These are phyloP conservation scores for Suillus decipiens DNA, from an alignment of 768 basidiomycete genomes.

Conservation along the genomic window DNA sequence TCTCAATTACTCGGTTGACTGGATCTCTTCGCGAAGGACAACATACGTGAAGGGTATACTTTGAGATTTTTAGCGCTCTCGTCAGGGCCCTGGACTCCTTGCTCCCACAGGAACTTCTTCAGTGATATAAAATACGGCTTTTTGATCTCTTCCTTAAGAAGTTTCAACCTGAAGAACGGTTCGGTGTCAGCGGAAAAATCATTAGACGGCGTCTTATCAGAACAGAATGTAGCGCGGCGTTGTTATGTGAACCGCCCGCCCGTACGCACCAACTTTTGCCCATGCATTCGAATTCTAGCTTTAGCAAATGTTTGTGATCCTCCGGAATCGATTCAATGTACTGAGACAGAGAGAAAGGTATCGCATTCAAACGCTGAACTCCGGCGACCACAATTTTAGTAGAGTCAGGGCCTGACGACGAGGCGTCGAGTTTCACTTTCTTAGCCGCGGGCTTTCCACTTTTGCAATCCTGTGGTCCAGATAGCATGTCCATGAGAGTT, in stretches of 20 bases:
- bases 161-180: conserved; percentile 56
- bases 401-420: conserved; percentile 23
- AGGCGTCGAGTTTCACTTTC: conserved; percentile 44
- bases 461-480: conserved; percentile 30
- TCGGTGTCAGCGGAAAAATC: conserved; percentile 13
- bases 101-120: conserved; percentile 68
- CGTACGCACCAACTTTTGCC: conserved; percentile 62
- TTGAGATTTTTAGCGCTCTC: conserved; percentile 49
- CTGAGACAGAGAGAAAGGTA: conserved; percentile 64
- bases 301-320: conserved; percentile 57
- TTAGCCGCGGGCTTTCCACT: conserved; percentile 40
- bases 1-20: conserved; percentile 9
- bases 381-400: conserved; percentile 12
- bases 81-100: conserved; percentile 57
- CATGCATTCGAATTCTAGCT: conserved; percentile 73
- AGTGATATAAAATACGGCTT: conserved; percentile 77
- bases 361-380: conserved; percentile 52
- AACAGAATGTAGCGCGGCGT: background rate
- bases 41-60: conserved; percentile 77
- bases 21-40: conserved; percentile 28
- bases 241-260: background rate
- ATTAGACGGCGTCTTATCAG: conserved; percentile 3
- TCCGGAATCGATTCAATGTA: conserved; percentile 57
- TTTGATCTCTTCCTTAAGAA: conserved; percentile 71
- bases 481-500: conserved; percentile 67